Base-by-base conservation (phyloP, 1,139 yeast species). In the Scheffersomyces lignicola region DNA sequence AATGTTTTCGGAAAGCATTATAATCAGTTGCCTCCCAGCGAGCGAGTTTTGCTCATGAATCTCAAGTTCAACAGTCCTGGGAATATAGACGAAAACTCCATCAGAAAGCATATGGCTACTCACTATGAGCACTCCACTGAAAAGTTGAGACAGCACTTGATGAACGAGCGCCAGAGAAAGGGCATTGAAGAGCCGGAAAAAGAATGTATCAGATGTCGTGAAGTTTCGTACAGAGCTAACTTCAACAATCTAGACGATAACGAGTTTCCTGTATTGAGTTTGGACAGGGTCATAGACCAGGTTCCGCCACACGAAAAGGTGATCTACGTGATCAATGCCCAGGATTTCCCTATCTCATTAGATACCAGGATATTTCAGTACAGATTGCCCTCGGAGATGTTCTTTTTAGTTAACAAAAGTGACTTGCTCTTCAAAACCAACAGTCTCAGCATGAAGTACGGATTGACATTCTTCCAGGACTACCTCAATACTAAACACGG, bases 281-380 rank as follows among this genome's bases (percentile, higher is more conserved):
- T 67, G 6, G 54, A 60, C 3, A 54, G 59, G 4, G 60, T 78
- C 3, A 40, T 78, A 44, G 47, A 57, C 4, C 41, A 47, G 3
- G 64, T 82, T 2, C 86, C 88, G 3, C 52, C 49, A 2, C 49
- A 60, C 20, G 76, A 80, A 1, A 68, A 71, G 22, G 49, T 85
- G 2, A 71, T 82, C 2, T 80, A 83, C 49, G 76, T 85, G 1
- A 65, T 81, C 10, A 80, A 81, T 32, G 80, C 83, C 0, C 57
- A 69, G 18, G 95, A 86, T 45, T 85, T 85, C 50, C 96, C 96
- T 2, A 60, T 81, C 35, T 73, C 79, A 6, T 56, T 78, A 12
- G 69, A 67, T 40, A 59, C 51, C n/a, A 51, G 51, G 5, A 60
- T 78, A 15, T 59, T 68, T 25, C 52, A 64, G 36, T 54, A 56